phyloP scores from a whole-genome alignment of 345 rosid genomes.

The Durio zibethinus region DNA sequence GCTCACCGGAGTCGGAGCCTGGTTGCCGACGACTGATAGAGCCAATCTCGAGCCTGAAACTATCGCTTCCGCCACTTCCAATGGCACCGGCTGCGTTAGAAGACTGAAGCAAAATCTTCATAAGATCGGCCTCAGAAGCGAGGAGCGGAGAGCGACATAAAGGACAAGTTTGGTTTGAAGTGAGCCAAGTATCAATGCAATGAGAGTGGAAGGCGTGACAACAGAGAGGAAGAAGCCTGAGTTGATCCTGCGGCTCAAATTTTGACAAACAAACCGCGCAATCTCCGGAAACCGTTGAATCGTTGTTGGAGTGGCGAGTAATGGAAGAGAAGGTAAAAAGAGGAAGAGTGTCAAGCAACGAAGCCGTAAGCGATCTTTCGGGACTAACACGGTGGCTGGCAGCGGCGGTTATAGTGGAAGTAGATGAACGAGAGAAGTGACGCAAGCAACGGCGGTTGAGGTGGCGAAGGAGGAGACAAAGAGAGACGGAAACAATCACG shows the following conservation, averaged over 20 bases:
- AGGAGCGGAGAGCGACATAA: slow-evolving; percentile 76
- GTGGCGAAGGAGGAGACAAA: slow-evolving; percentile 71
- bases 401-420: slow-evolving; percentile 15
- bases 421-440: slow-evolving; percentile 30
- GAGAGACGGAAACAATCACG: slow-evolving; percentile 54
- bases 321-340: slow-evolving; percentile 68
- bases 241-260: slow-evolving; percentile 69
- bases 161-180: slow-evolving; percentile 75
- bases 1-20: slow-evolving; percentile 26
- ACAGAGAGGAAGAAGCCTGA: slow-evolving; percentile 82
- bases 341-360: slow-evolving; percentile 65
- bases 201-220: slow-evolving; percentile 84
- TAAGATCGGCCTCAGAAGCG: slow-evolving; percentile 61
- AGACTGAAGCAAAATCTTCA: slow-evolving; percentile 40
- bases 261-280: slow-evolving; percentile 88
- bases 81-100: background rate
- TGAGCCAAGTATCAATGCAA: slow-evolving; percentile 82
- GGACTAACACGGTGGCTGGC: slow-evolving; percentile 49
- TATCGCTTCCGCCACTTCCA: slow-evolving; percentile 30
- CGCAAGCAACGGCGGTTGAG: slow-evolving; percentile 56
- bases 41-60: slow-evolving; percentile 89
- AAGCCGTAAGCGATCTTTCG: slow-evolving; percentile 26
- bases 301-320: slow-evolving; percentile 49
- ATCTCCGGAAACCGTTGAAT: slow-evolving; percentile 38
- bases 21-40: slow-evolving; percentile 60